phyloP scores from a whole-genome alignment of 768 basidiomycete species.

The Lyophyllum atratum region DNA sequence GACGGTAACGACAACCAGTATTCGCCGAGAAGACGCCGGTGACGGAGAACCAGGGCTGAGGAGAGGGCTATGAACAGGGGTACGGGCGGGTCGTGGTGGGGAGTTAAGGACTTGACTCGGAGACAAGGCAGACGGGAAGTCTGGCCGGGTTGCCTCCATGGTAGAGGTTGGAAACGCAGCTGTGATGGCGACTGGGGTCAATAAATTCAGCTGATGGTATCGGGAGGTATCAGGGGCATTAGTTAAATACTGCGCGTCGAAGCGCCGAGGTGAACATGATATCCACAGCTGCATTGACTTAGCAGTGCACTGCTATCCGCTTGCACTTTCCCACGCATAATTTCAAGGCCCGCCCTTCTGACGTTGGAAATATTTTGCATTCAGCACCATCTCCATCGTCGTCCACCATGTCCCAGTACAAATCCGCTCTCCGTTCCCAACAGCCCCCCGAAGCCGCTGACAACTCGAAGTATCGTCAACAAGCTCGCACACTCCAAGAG shows the following conservation, averaged over 20 bases:
- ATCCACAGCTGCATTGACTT: neutral
- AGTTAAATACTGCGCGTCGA: neutral
- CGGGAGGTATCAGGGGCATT: too few species aligned
- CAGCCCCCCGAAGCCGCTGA: conserved; percentile 34
- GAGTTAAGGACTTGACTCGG: neutral
- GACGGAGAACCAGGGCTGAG: conserved; percentile 9
- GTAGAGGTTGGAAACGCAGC: neutral
- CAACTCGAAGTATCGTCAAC: conserved; percentile 47
- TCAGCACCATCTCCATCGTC: conserved; percentile 16
- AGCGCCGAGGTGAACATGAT: neutral
- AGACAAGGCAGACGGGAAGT: neutral
- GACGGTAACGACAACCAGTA: conserved; percentile 19
- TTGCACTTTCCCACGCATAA: conserved; percentile 21
- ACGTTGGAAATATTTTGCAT: conserved; percentile 8
- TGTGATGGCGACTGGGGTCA: neutral
- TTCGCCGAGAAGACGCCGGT: neutral
- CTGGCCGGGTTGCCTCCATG: conserved; percentile 4
- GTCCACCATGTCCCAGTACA: conserved; percentile 54
- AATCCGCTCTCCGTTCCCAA: conserved; percentile 46
- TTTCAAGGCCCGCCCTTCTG: conserved; percentile 12
- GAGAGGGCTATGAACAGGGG: neutral
- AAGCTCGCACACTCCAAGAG: conserved; percentile 69
- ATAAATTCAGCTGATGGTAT: neutral
- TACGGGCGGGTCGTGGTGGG: neutral
- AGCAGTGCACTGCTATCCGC: neutral